Evolutionary conservation across 192 early-diverging fungal genomes (phyloP).

Genomic region (Coemansia sp.): DNA sequence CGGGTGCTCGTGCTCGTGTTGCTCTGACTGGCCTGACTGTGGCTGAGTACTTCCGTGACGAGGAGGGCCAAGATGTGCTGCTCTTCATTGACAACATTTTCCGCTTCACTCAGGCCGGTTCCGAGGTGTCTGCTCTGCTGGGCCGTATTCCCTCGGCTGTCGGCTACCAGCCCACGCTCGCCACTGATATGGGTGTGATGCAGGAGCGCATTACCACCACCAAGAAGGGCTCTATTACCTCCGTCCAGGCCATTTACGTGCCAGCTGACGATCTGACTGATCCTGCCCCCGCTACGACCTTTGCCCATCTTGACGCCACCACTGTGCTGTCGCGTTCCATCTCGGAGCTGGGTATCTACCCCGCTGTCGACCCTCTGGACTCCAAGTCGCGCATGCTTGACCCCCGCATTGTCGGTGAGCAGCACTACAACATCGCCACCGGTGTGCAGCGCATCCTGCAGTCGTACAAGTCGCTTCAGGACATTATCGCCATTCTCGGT

Average conservation of each 20-base stretch:
- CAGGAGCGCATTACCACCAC: constrained; percentile 99
- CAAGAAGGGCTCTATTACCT: constrained; percentile 99
- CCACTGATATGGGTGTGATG: constrained; percentile 99
- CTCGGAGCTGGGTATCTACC: constrained; percentile 99
- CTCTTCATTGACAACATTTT: constrained; percentile 99
- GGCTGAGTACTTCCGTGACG: constrained; percentile 99
- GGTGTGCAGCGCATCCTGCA: constrained; percentile 95
- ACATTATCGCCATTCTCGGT: constrained; percentile 99
- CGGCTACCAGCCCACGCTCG: constrained; percentile 99
- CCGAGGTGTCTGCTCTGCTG: constrained; percentile 98
- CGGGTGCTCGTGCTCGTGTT: constrained; percentile 98
- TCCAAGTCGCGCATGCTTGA: constrained; percentile 98
- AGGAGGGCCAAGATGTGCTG: constrained; percentile 98
- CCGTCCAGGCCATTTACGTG: constrained; percentile 97
- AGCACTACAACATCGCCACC: constrained; percentile 94
- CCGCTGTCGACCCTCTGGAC: constrained; percentile 97
- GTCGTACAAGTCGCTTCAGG: constrained; percentile 98
- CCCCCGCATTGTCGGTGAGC: constrained; percentile 92
- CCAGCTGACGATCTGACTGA: constrained; percentile 99
- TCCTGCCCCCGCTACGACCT: constrained; percentile 98
- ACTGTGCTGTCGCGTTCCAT: constrained; percentile 98
- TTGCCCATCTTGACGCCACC: constrained; percentile 99
- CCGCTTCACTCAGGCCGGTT: constrained; percentile 99
- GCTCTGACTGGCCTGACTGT: constrained; percentile 97
- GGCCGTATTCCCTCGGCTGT: constrained; percentile 99